Evolutionary conservation across 495 filamentous ascomycete genomes (phyloP).

Genomic region (Daldinia caldariorum): DNA sequence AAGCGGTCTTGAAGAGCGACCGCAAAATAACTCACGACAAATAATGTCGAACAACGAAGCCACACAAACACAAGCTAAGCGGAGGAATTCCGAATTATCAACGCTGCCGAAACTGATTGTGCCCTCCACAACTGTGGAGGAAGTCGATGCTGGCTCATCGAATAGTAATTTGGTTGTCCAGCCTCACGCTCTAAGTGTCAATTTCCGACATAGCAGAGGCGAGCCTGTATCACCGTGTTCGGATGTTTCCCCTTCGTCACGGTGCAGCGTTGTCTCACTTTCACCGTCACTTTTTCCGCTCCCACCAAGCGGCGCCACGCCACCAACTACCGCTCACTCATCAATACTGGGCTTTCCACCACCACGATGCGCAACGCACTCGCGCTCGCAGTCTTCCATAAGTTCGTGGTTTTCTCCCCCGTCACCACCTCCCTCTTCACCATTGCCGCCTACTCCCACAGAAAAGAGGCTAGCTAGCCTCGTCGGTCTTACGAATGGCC

Average conservation of each 20-base stretch:
- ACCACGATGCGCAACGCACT: slow-evolving; percentile 18
- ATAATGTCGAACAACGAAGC: slow-evolving; percentile 18
- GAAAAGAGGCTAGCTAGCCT: slow-evolving; percentile 33
- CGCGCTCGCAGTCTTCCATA: slow-evolving; percentile 31
- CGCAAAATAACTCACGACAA: slow-evolving; percentile 2
- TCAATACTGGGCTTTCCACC: slow-evolving; percentile 23
- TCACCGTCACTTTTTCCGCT: slow-evolving; percentile 42
- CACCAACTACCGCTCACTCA: slow-evolving; percentile 24
- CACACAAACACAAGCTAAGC: slow-evolving; percentile 14
- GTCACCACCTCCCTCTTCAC: slow-evolving; percentile 34
- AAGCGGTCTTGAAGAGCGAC: slow-evolving; percentile 9
- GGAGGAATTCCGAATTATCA: slow-evolving; percentile 20
- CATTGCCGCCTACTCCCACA: slow-evolving; percentile 32
- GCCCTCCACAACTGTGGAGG: slow-evolving; percentile 10
- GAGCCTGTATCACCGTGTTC: slow-evolving; percentile 33
- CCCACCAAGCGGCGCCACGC: slow-evolving; percentile 26
- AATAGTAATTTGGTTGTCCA: slow-evolving; percentile 7
- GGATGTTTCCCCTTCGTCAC: slow-evolving; percentile 20
- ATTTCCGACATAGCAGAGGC: slow-evolving; percentile 27
- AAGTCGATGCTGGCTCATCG: not conserved
- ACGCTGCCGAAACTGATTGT: slow-evolving; percentile 32
- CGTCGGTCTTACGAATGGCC: slow-evolving; percentile 18
- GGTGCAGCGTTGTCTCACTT: slow-evolving; percentile 36
- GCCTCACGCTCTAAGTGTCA: slow-evolving; percentile 39
- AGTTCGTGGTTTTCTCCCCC: slow-evolving; percentile 39